These are phyloP conservation scores for Pseudopithomyces maydicus DNA, from an alignment of 2,329 filamentous ascomycete species.

Conservation along the genomic window DNA sequence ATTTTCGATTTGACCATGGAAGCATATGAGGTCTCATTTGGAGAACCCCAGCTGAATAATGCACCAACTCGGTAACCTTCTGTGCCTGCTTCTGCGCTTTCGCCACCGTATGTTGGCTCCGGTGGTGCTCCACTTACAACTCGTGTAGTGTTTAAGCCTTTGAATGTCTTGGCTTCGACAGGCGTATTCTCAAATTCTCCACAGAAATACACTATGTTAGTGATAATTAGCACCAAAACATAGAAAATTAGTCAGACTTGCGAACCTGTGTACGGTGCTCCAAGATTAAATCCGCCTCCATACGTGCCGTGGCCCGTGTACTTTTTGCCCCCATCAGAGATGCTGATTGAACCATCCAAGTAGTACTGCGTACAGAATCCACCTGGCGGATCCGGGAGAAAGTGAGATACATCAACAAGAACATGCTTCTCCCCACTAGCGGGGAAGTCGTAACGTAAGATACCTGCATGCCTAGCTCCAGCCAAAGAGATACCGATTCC, in stretches of 20 bases:
- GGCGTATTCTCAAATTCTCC: slow-evolving; percentile 32
- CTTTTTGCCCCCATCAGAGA: slow-evolving; percentile 23
- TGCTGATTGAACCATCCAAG: slow-evolving; percentile 23
- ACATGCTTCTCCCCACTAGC: slow-evolving; percentile 42
- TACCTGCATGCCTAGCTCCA: slow-evolving; percentile 61
- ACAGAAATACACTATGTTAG: slow-evolving; percentile 28
- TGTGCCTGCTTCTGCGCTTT: slow-evolving; percentile 11
- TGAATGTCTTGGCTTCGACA: slow-evolving; percentile 50
- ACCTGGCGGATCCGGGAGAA: slow-evolving; percentile 26
- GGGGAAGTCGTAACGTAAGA: slow-evolving; percentile 65
- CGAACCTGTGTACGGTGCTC: slow-evolving; percentile 25
- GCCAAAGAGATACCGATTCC: slow-evolving; percentile 63
- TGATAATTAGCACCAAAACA: too few relatives aligned
- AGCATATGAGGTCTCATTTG: slow-evolving; percentile 32
- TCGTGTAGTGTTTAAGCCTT: slow-evolving; percentile 47
- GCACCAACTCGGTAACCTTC: slow-evolving; percentile 54
- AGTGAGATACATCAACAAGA: slow-evolving; percentile 53
- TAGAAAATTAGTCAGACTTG: too few relatives aligned
- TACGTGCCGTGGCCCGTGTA: slow-evolving; percentile 35
- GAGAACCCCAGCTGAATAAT: slow-evolving; percentile 52
- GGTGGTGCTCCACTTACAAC: slow-evolving; percentile 15
- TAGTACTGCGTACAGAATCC: slow-evolving; percentile 30
- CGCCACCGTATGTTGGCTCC: slow-evolving; percentile 17
- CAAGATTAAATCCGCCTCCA: slow-evolving; percentile 37
- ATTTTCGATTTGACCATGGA: slow-evolving; percentile 53